These are phyloP conservation scores for Hemisphaericaspora nanyangensis DNA, from an alignment of 805 yeast species.

Conservation along the genomic window DNA sequence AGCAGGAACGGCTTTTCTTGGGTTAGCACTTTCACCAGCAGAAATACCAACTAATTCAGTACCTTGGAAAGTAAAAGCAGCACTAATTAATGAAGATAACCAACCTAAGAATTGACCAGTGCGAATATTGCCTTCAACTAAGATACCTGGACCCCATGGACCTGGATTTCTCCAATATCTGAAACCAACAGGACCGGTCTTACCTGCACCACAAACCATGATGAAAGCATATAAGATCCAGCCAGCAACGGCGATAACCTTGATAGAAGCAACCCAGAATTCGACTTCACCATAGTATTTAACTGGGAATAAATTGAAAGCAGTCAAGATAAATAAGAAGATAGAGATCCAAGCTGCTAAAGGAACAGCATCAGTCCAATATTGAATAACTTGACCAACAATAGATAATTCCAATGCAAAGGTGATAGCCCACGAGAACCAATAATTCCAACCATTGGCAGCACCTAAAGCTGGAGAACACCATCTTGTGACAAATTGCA, in stretches of 20 bases:
- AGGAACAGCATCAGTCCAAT: slow-evolving; percentile 70
- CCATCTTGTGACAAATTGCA: slow-evolving; percentile 66
- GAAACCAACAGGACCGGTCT: slow-evolving; percentile 69
- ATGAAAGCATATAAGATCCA: slow-evolving; percentile 61
- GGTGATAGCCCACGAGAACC: slow-evolving; percentile 77
- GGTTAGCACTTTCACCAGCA: slow-evolving; percentile 71
- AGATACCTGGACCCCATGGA: slow-evolving; percentile 65
- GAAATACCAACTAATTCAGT: slow-evolving; percentile 73
- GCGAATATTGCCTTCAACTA: slow-evolving; percentile 38
- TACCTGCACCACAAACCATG: slow-evolving; percentile 76
- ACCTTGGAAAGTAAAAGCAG: slow-evolving; percentile 81
- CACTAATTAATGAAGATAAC: slow-evolving; percentile 64
- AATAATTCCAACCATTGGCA: slow-evolving; percentile 68
- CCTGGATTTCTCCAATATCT: slow-evolving; percentile 81
- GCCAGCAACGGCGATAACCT: slow-evolving; percentile 68
- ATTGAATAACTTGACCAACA: slow-evolving; percentile 60
- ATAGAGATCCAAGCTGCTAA: slow-evolving; percentile 69
- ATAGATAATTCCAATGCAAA: slow-evolving; percentile 72
- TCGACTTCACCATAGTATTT: slow-evolving; percentile 70
- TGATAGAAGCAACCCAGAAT: slow-evolving; percentile 67
- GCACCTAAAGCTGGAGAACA: slow-evolving; percentile 70
- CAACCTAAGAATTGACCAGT: slow-evolving; percentile 66
- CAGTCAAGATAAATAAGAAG: slow-evolving; percentile 54
- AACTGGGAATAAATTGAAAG: slow-evolving; percentile 62
- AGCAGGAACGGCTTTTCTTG: slow-evolving; percentile 65